Evolutionary conservation across 306 rosid species (phyloP), one percentile per base, ranked within the genome.

Genomic region (Inga laurina): DNA sequence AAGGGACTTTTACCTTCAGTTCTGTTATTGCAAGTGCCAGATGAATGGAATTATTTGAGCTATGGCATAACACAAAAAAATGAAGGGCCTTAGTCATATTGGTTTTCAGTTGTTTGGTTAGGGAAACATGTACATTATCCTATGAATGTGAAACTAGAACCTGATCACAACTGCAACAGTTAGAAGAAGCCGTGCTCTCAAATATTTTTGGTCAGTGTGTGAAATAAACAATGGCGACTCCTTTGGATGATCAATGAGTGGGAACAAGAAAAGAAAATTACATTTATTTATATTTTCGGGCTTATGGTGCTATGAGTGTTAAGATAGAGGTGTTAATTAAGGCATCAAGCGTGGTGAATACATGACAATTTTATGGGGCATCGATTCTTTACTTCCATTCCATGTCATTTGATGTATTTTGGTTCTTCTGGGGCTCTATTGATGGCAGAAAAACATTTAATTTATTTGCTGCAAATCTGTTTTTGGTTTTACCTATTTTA

Each of bases 321-420:
- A 75, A 70, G 77, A 13, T 80, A 35, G 24, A 56, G 52, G 65
- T 49, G 35, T 70, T 68, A 43, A 46, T 75, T 52, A 51, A 69
- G 52, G 54, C 39, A 61, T 57, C 46, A 44, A 75, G n/a, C 1
- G 1, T 61, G 52, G 27, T 39, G 41, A 52, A 75, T 76, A 69
- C 72, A 14, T 76, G n/a, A 69, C 51, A 46, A 61, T 56, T 81
- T 72, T 75, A 80, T 48, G 54, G 49, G 59, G 41, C 51, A 68
- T 44, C 69, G 62, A 75, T 51, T 71, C 77, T 75, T 27, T 10
- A 84, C 64, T 84, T 80, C 76, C 35, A 75, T 61, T 72, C 12
- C 18, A 75, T 80, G 61, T 57, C 57, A 69, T 68, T 68, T 45
- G 10, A 57, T 68, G 81, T 45, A 27, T 46, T 73, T 75, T 84